A percentile compares a stretch with the other conserved stretches of the same genome.
phyloP scores from a whole-genome alignment of 2,329 filamentous ascomycete genomes.

The Leptoxyphium fumago region DNA sequence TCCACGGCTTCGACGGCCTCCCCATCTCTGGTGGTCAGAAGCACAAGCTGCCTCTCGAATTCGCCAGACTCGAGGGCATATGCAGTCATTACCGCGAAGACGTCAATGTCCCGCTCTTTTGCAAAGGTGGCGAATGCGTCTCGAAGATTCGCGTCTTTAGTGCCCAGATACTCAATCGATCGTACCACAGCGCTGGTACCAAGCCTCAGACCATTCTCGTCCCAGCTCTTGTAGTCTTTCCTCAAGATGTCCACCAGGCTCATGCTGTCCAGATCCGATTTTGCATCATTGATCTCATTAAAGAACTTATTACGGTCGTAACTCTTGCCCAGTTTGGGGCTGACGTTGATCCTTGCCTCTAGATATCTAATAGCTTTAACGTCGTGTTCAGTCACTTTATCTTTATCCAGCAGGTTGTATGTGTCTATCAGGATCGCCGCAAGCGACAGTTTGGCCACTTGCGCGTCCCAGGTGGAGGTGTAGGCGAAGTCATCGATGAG shows the following conservation, averaged over 20 bases:
- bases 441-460: conserved; percentile 52
- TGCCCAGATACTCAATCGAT: conserved; percentile 44
- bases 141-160: conserved; percentile 40
- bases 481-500: conserved; percentile 21
- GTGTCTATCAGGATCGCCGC: conserved; percentile 65
- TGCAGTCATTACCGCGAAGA: conserved; percentile 58
- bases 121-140: conserved; percentile 38
- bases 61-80: conserved; percentile 35
- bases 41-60: conserved; percentile 54
- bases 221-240: conserved; percentile 80
- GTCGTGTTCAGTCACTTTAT: conserved; percentile 53
- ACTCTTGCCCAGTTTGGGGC: conserved; percentile 16
- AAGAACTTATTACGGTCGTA: conserved; percentile 46
- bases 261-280: conserved; percentile 50
- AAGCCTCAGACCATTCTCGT: conserved; percentile 38
- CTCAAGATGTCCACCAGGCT: conserved; percentile 52
- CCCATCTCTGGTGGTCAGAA: conserved; percentile 40
- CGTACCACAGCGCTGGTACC: conserved; percentile 56
- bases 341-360: conserved; percentile 36
- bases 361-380: conserved; percentile 42
- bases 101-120: conserved; percentile 42
- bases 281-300: conserved; percentile 45
- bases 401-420: conserved; percentile 39
- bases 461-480: conserved; percentile 34
- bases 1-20: conserved; percentile 36